Conservation (phyloP, 2,329 filamentous ascomycete species). For the Bisporella sp. region DNA sequence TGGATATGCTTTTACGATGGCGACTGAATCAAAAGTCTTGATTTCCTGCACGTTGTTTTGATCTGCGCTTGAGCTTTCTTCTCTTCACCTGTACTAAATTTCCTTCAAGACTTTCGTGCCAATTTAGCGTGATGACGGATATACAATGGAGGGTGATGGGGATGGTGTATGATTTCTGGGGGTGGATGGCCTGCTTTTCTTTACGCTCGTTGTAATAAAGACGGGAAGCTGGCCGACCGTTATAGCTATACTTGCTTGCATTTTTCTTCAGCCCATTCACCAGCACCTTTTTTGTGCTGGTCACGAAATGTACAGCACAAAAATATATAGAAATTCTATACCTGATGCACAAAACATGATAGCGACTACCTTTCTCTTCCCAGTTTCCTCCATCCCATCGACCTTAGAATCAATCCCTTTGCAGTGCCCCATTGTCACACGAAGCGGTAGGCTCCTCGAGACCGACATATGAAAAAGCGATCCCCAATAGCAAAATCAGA, state of each 20-base stretch:
- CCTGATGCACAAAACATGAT: too few species aligned
- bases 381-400: too few species aligned
- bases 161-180: constrained; percentile 17
- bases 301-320: constrained; percentile 14
- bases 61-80: constrained; percentile 14
- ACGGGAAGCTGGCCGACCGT: constrained; percentile 22
- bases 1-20: constrained; percentile 24
- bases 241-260: constrained; percentile 14
- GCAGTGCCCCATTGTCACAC: too few species aligned
- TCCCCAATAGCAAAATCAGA: too few species aligned
- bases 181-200: constrained; percentile 15
- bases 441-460: too few species aligned
- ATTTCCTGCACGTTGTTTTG: constrained; percentile 18
- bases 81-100: constrained; percentile 26
- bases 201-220: constrained; percentile 28
- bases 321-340: too few species aligned
- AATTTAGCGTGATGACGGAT: constrained; percentile 29
- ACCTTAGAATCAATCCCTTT: too few species aligned
- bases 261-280: constrained; percentile 11
- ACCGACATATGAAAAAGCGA: too few species aligned
- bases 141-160: constrained; percentile 9
- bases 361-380: too few species aligned
- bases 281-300: constrained; percentile 17
- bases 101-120: constrained; percentile 18
- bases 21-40: constrained; percentile 20